These are phyloP conservation scores for Mycena kentingensis DNA, from an alignment of 768 basidiomycete genomes.

Conservation along the genomic window DNA sequence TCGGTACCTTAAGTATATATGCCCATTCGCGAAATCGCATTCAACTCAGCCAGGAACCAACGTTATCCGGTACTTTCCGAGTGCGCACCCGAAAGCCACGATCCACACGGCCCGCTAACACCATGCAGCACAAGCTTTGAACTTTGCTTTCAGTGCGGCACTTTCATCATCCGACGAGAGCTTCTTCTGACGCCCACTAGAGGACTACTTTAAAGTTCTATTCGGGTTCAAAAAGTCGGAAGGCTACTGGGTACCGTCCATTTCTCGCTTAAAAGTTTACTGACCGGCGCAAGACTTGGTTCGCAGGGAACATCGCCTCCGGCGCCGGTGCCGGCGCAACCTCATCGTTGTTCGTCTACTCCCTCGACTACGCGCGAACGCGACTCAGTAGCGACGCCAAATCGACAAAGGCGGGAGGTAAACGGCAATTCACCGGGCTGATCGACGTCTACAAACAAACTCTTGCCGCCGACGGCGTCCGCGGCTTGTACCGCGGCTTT, in stretches of 20 bases:
- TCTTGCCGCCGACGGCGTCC: slow-evolving; percentile 76
- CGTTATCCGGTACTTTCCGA: slow-evolving; percentile 82
- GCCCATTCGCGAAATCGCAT: too few species aligned
- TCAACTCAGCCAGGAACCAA: slow-evolving; percentile 62
- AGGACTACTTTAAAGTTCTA: slow-evolving; percentile 86
- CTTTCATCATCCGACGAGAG: neutral
- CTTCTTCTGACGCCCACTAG: slow-evolving; percentile 31
- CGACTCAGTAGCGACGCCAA: slow-evolving; percentile 85
- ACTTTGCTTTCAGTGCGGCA: slow-evolving; percentile 85
- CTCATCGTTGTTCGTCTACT: slow-evolving; percentile 86
- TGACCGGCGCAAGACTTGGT: slow-evolving; percentile 48
- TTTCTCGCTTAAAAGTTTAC: neutral
- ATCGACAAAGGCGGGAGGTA: slow-evolving; percentile 66
- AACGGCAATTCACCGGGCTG: slow-evolving; percentile 84
- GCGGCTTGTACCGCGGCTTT: slow-evolving; percentile 88
- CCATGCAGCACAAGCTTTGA: slow-evolving; percentile 80
- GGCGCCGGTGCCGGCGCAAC: slow-evolving; percentile 88
- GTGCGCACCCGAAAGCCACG: neutral
- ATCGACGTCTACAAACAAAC: slow-evolving; percentile 85
- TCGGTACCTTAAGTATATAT: too few species aligned
- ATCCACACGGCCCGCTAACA: neutral
- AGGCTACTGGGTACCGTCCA: slow-evolving; percentile 63
- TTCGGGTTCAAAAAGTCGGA: slow-evolving; percentile 86
- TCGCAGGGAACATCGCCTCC: slow-evolving; percentile 80
- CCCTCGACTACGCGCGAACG: slow-evolving; percentile 86